Percentiles rank a stretch among this genome's conserved stretches.
phyloP scores from a whole-genome alignment of 371 early-diverging fungal species.

The Mortierella sp. region DNA sequence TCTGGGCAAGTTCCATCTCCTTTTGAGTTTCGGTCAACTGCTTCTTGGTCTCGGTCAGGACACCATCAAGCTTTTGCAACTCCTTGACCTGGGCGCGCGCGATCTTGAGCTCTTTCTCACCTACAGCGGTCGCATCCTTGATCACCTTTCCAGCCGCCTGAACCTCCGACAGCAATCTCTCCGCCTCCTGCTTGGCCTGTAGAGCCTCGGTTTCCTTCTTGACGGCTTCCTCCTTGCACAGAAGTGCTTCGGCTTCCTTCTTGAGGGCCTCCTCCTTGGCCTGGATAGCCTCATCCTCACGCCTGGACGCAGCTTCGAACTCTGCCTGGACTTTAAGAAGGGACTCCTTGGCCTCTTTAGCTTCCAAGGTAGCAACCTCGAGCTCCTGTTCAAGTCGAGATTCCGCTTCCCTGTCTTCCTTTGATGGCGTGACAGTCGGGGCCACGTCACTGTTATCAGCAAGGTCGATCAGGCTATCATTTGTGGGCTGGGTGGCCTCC shows the following conservation, averaged over 20 bases:
- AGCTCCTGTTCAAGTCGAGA: constrained; percentile 19
- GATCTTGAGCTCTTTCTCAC: constrained; percentile 47
- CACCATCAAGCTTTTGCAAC: constrained; percentile 37
- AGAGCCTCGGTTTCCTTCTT: constrained; percentile 57
- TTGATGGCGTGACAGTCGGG: background rate
- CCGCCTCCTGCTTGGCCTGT: constrained; percentile 45
- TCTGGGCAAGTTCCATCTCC: constrained; percentile 21
- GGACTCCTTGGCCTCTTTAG: constrained; percentile 25
- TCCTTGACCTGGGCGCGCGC: constrained; percentile 45
- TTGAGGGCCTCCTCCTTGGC: constrained; percentile 60
- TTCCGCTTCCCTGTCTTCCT: background rate
- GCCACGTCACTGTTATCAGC: background rate
- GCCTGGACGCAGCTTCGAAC: constrained; percentile 32
- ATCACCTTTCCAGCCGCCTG: constrained; percentile 19
- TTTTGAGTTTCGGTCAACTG: constrained; percentile 35
- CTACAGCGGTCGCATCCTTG: constrained; percentile 6
- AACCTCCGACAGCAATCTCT: constrained; percentile 32
- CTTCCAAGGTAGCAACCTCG: constrained; percentile 22
- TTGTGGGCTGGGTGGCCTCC: background rate
- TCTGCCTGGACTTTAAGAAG: constrained; percentile 58
- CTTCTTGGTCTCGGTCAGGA: constrained; percentile 17
- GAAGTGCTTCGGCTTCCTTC: constrained; percentile 63
- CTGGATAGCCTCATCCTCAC: constrained; percentile 58
- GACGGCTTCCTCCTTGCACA: constrained; percentile 61
- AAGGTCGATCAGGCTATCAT: background rate